Evolutionary conservation across 176 grass and related monocot species (phyloP), one percentile per base, ranked within the genome.

Genomic region (Musa troglodytarum): DNA sequence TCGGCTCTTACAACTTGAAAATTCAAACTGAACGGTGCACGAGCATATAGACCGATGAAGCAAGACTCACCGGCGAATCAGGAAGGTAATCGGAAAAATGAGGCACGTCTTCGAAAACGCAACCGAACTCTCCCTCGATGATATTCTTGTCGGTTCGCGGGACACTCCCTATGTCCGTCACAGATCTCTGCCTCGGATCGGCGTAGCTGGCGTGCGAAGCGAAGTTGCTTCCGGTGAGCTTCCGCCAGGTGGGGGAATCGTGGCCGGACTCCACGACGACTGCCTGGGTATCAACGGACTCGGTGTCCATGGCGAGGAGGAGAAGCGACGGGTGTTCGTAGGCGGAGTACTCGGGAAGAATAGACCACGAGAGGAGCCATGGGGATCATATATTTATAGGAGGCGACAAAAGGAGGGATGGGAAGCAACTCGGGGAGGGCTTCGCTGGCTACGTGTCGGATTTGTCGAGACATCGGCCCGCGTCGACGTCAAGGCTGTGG

Each of bases 21-120:
- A 70, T 8, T n/a, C n/a, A 61, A n/a, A 61, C 1, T 61, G 15
- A 50, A 8, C 68, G 15, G 2, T 10, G 9, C 16, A n/a, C 24
- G 1, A 3, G 21, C 23, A 71, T n/a, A 71, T 49, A 71, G 23
- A 23, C 11, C 11, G 70, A 23, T 23, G 3, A 13, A 53, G 20
- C 50, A 74, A 29, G 10, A 56, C 72, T 74, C 72, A 74, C 72
- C 0, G 52, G 52, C 72, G 34, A 55, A 74, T 74, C 72, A 16
- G 72, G 22, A 17, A 74, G 53, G 52, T 56, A 74, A 34, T 74
- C 72, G 23, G 23, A 11, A 23, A 74, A 58, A 56, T 74, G 72
- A 20, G 72, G 72, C 11, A 74, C 72, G 12, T 74, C 72, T 53
- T 74, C 72, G 23, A 74, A 23, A 17, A 74, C 72, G 71, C 58